Evolutionary conservation across 176 grass and related monocot species (phyloP).

Genomic region (Oryza officinalis): DNA sequence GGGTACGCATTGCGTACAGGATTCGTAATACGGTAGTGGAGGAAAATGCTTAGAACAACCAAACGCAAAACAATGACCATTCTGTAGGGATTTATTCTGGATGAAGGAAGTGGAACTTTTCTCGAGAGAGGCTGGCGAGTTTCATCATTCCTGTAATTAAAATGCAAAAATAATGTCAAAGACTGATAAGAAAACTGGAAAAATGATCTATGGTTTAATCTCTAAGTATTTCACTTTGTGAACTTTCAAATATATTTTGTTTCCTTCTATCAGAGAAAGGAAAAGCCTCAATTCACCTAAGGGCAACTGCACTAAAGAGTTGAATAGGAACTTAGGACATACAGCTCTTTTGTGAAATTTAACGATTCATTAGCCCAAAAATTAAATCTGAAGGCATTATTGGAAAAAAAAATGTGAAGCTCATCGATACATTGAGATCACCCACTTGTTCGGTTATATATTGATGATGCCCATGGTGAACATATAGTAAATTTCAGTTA

Average conservation of each 20-base stretch:
- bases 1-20: constrained; percentile 79
- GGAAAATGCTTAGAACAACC: constrained; percentile 87
- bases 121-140: constrained; percentile 96
- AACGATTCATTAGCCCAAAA: neutral
- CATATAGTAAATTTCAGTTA: neutral
- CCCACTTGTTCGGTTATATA: neutral
- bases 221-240: neutral
- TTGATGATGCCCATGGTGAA: neutral
- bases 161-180: constrained; percentile 33
- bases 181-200: neutral
- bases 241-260: neutral
- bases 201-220: neutral
- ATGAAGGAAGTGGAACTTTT: constrained; percentile 93
- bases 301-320: neutral
- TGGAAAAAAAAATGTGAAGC: neutral
- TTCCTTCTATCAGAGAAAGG: neutral
- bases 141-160: constrained; percentile 92
- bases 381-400: neutral
- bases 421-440: neutral
- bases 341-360: neutral
- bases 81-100: constrained; percentile 95
- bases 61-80: constrained; percentile 97
- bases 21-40: constrained; percentile 99
- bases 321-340: neutral
- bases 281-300: neutral